Base-by-base conservation (phyloP, 257 asterid species). In the Plantago elongata region DNA sequence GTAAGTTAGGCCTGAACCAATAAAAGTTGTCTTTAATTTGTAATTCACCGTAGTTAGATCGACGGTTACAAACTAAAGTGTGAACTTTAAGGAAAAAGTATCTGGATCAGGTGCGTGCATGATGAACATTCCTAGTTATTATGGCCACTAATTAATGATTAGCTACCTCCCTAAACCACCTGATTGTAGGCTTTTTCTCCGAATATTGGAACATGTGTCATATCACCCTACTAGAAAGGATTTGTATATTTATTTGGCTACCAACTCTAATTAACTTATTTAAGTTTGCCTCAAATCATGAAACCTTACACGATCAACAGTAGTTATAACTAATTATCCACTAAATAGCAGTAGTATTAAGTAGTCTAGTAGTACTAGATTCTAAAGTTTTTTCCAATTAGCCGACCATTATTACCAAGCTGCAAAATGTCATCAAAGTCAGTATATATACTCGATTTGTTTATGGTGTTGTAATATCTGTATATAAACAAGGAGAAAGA, bases 51-150 rank as follows among this genome's bases (percentile, higher is more conserved):
- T 50, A 17, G 11, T 14, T 22, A 50, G 9, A 50, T 52, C 30
- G 40, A 54, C 4, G 58, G 58, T 54, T 22, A 22, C 40, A 54
- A 54, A 11, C 42, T 54, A 54, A 54, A 54, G 58, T 16, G 22
- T 27, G 13, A 54, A 22, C 58, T 54, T 54, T 54, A 18, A 22
- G 13, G 30, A 48, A 54, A 54, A 34, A 34, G 40, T 14, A 17
- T 49, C 54, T 6, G 22, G 17, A 49, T 63, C 9, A 62, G 61
- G 74, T 69, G 61, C 74, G 63, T 57, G 69, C 61, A 62, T 61
- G 74, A 48, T 62, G 54, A 61, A 38, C 63, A 54, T 42, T 55
- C 46, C 54, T 40, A 22, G 27, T 22, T 22, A 60, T 59, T n/a
- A 9, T 45, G n/a, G 18, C 54, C 15, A 10, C 9, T 27, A 44